These are phyloP conservation scores for Candida freyschussii DNA, from an alignment of 1,139 yeast species.

Conservation along the genomic window DNA sequence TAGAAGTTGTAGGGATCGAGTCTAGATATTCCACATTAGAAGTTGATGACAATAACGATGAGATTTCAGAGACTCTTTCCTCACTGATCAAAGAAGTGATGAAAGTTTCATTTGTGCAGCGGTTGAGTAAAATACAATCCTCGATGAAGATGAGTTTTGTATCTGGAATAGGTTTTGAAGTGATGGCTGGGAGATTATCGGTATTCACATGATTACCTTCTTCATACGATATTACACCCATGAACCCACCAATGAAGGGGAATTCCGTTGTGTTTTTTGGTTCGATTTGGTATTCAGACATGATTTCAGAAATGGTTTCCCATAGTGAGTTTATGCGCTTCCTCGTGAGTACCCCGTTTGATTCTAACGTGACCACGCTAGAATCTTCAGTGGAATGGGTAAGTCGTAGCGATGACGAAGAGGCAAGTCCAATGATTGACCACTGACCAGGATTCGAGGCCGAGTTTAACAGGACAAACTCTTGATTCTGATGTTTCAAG, in stretches of 20 bases:
- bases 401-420: constrained; percentile 48
- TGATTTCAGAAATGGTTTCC: constrained; percentile 45
- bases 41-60: constrained; percentile 1
- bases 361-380: constrained; percentile 13
- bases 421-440: constrained; percentile 80
- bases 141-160: constrained; percentile 71
- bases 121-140: constrained; percentile 45
- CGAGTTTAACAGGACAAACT: constrained; percentile 62
- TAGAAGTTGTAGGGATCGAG: constrained; percentile 26
- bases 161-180: constrained; percentile 49
- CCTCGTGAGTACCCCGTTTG: constrained; percentile 1
- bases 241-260: constrained; percentile 85
- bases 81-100: constrained; percentile 43
- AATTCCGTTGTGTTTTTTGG: constrained; percentile 30
- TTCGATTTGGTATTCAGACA: constrained; percentile 32
- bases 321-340: constrained; percentile 38
- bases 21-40: not conserved
- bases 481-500: constrained; percentile 28
- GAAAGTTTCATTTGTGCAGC: constrained; percentile 40
- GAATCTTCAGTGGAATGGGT: constrained; percentile 45
- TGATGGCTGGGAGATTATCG: constrained; percentile 32
- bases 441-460: constrained; percentile 80
- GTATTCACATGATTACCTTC: constrained; percentile 53
- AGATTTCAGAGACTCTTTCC: constrained; percentile 6
- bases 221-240: constrained; percentile 86